Evolutionary conservation across 257 asterid species (phyloP).

Genomic region (Solanum rostratum): DNA sequence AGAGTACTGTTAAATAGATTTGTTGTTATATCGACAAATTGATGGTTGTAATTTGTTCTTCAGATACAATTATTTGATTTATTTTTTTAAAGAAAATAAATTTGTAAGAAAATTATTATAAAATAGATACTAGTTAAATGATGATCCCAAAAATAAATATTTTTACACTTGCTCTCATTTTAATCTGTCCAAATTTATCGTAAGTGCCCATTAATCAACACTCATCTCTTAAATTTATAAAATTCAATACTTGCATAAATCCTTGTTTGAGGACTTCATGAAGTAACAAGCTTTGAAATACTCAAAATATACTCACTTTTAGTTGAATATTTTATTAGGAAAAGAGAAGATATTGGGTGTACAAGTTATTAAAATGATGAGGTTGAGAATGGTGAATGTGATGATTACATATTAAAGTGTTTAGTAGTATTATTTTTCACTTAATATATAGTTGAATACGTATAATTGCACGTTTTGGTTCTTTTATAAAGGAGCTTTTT

Average conservation of each 20-base stretch:
- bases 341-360: neutral
- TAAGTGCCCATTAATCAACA: no score
- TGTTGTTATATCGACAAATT: no score
- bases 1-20: no score
- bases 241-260: neutral
- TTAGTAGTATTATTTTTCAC: neutral
- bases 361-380: neutral
- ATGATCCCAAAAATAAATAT: no score
- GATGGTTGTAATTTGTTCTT: no score
- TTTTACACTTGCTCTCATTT: no score
- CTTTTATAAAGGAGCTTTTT: slow-evolving; percentile 54
- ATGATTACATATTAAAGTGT: neutral
- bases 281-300: neutral
- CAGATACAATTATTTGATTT: no score
- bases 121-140: no score
- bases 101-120: no score
- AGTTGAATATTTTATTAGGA: neutral
- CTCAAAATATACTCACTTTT: neutral
- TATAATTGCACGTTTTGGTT: slow-evolving; percentile 61
- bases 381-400: neutral
- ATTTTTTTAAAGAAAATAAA: no score
- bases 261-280: neutral
- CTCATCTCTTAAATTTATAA: neutral
- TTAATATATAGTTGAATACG: slow-evolving; percentile 3
- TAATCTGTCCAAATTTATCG: no score